Percentiles rank a stretch among this genome's conserved stretches.
Conservation (phyloP, 2,329 filamentous ascomycete genomes). For the Xylariaceae sp. region DNA sequence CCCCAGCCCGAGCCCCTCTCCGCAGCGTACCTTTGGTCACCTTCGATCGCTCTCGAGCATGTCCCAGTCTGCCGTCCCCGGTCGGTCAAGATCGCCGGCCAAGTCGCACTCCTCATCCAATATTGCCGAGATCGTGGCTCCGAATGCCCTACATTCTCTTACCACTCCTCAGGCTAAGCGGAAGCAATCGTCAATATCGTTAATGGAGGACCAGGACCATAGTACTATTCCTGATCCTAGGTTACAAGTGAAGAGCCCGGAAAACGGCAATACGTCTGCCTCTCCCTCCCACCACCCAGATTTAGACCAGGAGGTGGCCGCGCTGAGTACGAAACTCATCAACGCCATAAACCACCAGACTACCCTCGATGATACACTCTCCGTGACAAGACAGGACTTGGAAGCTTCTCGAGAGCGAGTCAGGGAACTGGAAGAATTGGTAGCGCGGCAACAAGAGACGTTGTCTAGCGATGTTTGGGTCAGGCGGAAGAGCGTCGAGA, state of each 20-base stretch:
- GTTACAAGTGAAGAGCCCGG: conserved; percentile 53
- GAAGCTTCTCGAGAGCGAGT: conserved; percentile 72
- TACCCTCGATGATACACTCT: conserved; percentile 83
- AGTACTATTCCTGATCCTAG: conserved; percentile 71
- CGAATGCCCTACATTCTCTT: conserved; percentile 36
- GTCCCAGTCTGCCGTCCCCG: conserved; percentile 45
- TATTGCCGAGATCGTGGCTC: conserved; percentile 31
- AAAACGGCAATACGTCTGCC: conserved; percentile 39
- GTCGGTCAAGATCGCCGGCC: conserved; percentile 43
- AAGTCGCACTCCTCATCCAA: conserved; percentile 36
- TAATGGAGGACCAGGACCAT: conserved; percentile 61
- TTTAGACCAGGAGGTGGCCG: conserved; percentile 75
- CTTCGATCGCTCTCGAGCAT: conserved; percentile 58
- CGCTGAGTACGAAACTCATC: conserved; percentile 92
- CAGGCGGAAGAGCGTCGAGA: conserved; percentile 72
- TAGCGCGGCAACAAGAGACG: conserved; percentile 71
- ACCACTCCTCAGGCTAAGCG: conserved; percentile 38
- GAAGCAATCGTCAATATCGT: conserved; percentile 42
- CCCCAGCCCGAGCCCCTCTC: conserved; percentile 38
- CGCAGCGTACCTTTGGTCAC: conserved; percentile 49
- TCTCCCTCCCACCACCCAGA: conserved; percentile 54
- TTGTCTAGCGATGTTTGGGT: conserved; percentile 76
- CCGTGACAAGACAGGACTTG: conserved; percentile 80
- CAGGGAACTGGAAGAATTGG: conserved; percentile 64
- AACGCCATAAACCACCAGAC: conserved; percentile 98